A percentile compares a stretch with the other conserved stretches of the same genome.
These are phyloP conservation scores for Linderniella brevidens DNA, from an alignment of 257 asterid genomes.

Conservation along the genomic window DNA sequence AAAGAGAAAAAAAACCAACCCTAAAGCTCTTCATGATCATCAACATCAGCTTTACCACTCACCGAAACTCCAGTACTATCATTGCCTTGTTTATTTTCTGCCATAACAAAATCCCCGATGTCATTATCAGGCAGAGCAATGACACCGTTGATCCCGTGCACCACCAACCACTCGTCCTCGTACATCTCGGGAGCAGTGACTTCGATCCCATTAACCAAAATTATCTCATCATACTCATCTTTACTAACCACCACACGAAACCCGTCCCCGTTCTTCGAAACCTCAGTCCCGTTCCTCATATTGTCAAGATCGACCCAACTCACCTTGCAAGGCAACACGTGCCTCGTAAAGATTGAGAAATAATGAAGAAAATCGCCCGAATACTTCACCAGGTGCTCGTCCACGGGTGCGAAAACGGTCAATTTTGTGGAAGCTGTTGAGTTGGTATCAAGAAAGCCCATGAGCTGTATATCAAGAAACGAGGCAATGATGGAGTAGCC, in stretches of 20 bases:
- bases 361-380: slow-evolving; percentile 33
- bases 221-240: slow-evolving; percentile 15
- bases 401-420: slow-evolving; percentile 66
- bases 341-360: slow-evolving; percentile 40
- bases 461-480: slow-evolving; percentile 59
- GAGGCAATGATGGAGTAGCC: slow-evolving; percentile 54
- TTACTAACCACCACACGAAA: slow-evolving; percentile 23
- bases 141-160: slow-evolving; percentile 46
- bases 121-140: slow-evolving; percentile 26
- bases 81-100: no score
- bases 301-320: slow-evolving; percentile 31
- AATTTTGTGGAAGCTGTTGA: slow-evolving; percentile 13
- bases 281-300: slow-evolving; percentile 26
- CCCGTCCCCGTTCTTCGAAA: slow-evolving; percentile 28
- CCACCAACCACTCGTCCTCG: slow-evolving; percentile 30
- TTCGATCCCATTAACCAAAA: slow-evolving; percentile 46
- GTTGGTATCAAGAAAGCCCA: slow-evolving; percentile 20
- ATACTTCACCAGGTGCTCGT: slow-evolving; percentile 25
- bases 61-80: no score
- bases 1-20: no score
- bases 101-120: no score
- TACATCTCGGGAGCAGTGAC: slow-evolving; percentile 51
- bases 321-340: slow-evolving; percentile 45
- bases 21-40: no score
- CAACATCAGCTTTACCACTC: no score